Evolutionary conservation across 2,329 filamentous ascomycete genomes (phyloP), one percentile per base, ranked within the genome.

Genomic region (Xylariaceae sp.): DNA sequence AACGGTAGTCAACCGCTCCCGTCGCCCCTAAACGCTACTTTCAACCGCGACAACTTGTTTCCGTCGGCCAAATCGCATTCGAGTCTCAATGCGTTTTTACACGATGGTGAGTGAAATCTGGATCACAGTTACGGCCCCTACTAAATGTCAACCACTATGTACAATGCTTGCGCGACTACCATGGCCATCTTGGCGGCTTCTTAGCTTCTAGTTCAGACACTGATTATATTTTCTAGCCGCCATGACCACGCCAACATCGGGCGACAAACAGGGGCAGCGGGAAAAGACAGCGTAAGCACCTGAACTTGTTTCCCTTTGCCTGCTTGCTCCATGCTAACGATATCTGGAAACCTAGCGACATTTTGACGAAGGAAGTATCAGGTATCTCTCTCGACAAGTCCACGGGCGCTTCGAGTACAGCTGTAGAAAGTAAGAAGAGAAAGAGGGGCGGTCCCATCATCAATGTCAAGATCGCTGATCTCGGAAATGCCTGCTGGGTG

Each of bases 401-500:
- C 21, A 73, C 55, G 3, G 45, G 57, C 19, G 55, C 50, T 40
- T 34, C 72, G 5, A 74, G 72, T 40, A 74, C 75, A 29, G 73
- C 79, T 15, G 76, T 81, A 3, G 79, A 82, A 49, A 85, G 89
- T 65, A 87, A 88, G 71, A 80, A 59, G 83, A 85, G 61, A 81
- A 89, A 60, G 74, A 73, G 54, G 68, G 76, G 67, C 66, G 73
- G 63, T 65, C 77, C 62, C 59, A 87, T 91, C 61, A 97, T 99
- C 65, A 96, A 92, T 32, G 94, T 99, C 71, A 99, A 99, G 76
- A 99, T 99, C 75, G 94, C 94, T 40, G 94, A 99, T 76, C 78
- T 99, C 52, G 94, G 94, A 56, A 99, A 99, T 70, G 94, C 94
- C 18, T 99, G 94, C 76, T 99, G 94, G 94, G 92, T 96, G 26